phyloP scores from a whole-genome alignment of 2,329 filamentous ascomycete genomes.

The Diaporthe batatas region DNA sequence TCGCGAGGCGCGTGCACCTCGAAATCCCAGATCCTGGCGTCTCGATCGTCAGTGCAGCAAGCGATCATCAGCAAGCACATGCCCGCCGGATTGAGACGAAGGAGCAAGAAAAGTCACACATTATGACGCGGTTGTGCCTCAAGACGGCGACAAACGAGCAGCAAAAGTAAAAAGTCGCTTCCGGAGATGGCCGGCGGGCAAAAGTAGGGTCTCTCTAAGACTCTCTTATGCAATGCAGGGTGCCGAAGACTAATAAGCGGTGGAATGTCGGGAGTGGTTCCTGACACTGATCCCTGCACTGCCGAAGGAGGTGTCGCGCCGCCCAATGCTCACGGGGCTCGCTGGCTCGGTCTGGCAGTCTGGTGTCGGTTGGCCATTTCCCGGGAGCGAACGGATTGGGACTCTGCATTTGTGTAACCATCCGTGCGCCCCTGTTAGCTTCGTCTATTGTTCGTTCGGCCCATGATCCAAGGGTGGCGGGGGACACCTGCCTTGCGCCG shows the following conservation, averaged over 20 bases:
- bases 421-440: conserved; percentile 25
- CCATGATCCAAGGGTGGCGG: conserved; percentile 10
- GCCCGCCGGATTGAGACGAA: background rate
- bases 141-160: background rate
- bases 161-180: background rate
- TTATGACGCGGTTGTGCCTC: background rate
- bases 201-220: too few relatives aligned
- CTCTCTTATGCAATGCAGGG: conserved; percentile 8
- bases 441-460: conserved; percentile 21
- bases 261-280: conserved; percentile 22
- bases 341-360: background rate
- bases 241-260: conserved; percentile 12
- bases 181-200: conserved; percentile 24
- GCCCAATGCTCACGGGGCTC: background rate
- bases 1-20: background rate
- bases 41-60: conserved; percentile 2
- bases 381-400: conserved; percentile 13
- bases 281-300: conserved; percentile 18
- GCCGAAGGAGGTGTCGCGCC: conserved; percentile 10
- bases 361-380: conserved; percentile 5
- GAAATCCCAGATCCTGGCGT: conserved; percentile 7
- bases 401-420: conserved; percentile 30
- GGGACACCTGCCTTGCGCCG: background rate
- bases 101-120: background rate
- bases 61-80: background rate